These are phyloP conservation scores for Fusarium incarnatum DNA, from an alignment of 2,329 filamentous ascomycete genomes.

Conservation along the genomic window DNA sequence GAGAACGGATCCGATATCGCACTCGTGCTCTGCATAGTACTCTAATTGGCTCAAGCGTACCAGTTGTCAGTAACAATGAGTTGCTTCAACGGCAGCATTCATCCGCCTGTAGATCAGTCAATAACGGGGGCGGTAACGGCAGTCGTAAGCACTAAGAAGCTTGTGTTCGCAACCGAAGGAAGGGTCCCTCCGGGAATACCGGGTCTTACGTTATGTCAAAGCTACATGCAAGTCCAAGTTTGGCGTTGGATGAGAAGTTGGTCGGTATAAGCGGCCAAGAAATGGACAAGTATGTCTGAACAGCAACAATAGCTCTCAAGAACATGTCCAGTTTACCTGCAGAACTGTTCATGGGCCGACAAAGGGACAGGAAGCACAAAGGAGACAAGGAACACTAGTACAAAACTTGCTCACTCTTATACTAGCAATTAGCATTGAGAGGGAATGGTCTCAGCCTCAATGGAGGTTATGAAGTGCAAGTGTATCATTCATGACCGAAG, in stretches of 20 bases:
- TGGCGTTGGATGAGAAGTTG: neutral
- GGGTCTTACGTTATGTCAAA: neutral
- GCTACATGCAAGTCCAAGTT: neutral
- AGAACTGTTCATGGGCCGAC: neutral
- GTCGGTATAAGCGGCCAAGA: neutral
- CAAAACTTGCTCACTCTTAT: too few species aligned
- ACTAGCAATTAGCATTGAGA: rapidly evolving
- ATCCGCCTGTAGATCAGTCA: neutral
- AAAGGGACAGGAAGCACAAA: too few species aligned
- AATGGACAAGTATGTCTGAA: neutral
- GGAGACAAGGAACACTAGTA: too few species aligned
- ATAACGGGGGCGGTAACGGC: neutral
- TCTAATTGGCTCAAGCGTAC: neutral
- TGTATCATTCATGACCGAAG: too few species aligned
- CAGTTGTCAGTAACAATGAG: too few species aligned
- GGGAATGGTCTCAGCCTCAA: too few species aligned
- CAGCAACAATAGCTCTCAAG: neutral
- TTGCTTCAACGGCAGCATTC: neutral
- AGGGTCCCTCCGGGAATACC: neutral
- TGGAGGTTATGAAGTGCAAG: too few species aligned
- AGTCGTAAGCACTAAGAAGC: neutral
- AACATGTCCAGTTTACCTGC: neutral
- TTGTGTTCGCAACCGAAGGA: neutral
- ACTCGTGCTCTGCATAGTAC: neutral
- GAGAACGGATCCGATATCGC: neutral